Evolutionary conservation across 2,329 filamentous ascomycete genomes (phyloP), one percentile per base, ranked within the genome.

Genomic region (Nigrospora oryzae): DNA sequence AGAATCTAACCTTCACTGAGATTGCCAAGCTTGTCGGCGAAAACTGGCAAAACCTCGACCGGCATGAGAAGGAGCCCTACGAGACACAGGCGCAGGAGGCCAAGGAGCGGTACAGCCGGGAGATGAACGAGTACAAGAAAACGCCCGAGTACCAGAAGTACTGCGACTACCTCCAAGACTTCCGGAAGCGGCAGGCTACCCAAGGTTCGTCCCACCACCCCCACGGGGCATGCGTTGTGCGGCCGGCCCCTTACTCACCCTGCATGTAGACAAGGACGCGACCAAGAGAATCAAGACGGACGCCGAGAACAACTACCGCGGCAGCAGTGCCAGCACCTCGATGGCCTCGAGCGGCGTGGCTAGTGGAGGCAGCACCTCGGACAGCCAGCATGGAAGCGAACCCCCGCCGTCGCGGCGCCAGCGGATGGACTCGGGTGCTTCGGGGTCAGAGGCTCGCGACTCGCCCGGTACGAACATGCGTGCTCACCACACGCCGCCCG

Each of bases 1-100:
- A 85, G 47, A 86, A 84, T 40, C 66, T 91, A 5, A 85, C 83
- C 1, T 93, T 93, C 55, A 89, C 86, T 2, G 86, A 90, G 56
- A 89, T 91, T 50, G 86, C 86, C 11, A 90, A 90, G 12, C 68
- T 89, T 1, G 86, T 90, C 1, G 86, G 86, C 7, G 86, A 91
- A 57, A 79, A 85, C 56, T 91, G 86, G 86, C 86, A 91, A 58
- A 82, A 79, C 43, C 65, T 91, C 10, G 70, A 77, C 2, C 71
- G 79, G 1, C 63, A 69, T 1, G 81, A 86, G 52, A 86, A 86
- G 56, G 86, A 89, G 56, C 72, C 75, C 0, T 91, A 77, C 53
- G 86, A 91, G 60, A 75, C 74, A 35, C 80, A 86, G 56, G 86
- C 86, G 19, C 81, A 83, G 47, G 64, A 74, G 14, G 83, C 83